These are phyloP conservation scores for Dillenia suffruticosa DNA, from an alignment of 164 flowering plant genomes.

Conservation along the genomic window DNA sequence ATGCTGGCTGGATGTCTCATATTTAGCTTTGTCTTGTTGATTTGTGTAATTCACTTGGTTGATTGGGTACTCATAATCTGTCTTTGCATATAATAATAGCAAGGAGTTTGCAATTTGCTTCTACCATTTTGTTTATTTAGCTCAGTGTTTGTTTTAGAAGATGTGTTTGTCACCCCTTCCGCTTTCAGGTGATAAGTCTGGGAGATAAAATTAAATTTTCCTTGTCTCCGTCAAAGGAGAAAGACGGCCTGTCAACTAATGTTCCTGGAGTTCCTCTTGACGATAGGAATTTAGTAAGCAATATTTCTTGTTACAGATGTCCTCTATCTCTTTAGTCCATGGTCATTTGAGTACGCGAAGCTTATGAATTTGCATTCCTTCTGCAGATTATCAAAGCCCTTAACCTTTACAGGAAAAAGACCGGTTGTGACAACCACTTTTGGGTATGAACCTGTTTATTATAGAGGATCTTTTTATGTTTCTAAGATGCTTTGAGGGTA, in stretches of 20 bases:
- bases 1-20: no score
- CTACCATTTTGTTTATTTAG: no score
- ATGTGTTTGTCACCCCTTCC: neutral
- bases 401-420: slow-evolving; percentile 84
- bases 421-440: slow-evolving; percentile 72
- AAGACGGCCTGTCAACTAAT: slow-evolving; percentile 80
- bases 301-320: neutral
- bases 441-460: slow-evolving; percentile 46
- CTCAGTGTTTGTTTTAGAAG: no score
- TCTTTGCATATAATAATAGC: no score
- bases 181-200: slow-evolving; percentile 75
- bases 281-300: slow-evolving; percentile 72
- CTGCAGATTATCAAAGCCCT: slow-evolving; percentile 90
- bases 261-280: slow-evolving; percentile 90
- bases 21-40: no score
- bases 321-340: neutral
- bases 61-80: no score
- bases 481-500: neutral
- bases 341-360: neutral
- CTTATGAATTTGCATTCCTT: slow-evolving; percentile 7
- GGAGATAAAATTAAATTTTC: slow-evolving; percentile 91
- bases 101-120: no score
- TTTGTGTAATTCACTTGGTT: no score
- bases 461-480: no score
- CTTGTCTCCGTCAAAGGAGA: slow-evolving; percentile 64